Conservation (phyloP, 148 eudicot genomes). For the Rhododendron simsii region DNA sequence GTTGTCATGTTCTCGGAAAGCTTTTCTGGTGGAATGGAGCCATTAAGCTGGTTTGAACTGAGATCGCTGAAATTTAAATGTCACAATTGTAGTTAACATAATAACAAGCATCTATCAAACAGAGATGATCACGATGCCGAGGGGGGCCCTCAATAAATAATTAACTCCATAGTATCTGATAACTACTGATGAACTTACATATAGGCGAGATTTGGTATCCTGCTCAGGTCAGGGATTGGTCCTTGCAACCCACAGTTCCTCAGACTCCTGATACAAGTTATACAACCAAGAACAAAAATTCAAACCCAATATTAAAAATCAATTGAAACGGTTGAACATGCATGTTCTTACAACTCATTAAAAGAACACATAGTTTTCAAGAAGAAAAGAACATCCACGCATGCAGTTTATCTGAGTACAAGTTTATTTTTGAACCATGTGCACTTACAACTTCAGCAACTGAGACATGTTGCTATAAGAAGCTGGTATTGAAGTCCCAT, state of each 20-base stretch:
- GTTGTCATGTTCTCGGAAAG: constrained; percentile 57
- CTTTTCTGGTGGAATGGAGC: constrained; percentile 48
- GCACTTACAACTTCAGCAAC: constrained; percentile 64
- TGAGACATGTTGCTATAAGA: constrained; percentile 56
- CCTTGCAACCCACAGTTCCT: constrained; percentile 80
- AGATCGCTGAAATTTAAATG: constrained; percentile 50
- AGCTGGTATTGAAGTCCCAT: constrained; percentile 51
- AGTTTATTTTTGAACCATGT: neutral
- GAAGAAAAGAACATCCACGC: neutral
- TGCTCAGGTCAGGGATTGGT: constrained; percentile 60
- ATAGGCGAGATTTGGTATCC: constrained; percentile 47
- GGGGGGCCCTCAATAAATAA: neutral
- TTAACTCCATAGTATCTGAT: neutral
- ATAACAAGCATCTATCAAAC: neutral
- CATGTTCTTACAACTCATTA: neutral
- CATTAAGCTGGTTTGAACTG: constrained; percentile 62
- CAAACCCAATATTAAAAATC: neutral
- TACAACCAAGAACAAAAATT: constrained; percentile 9
- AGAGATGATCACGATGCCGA: neutral
- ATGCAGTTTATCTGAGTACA: neutral
- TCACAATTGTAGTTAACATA: neutral
- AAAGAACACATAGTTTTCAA: neutral
- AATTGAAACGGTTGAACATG: neutral
- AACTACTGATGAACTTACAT: constrained; percentile 45
- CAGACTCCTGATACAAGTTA: constrained; percentile 54